These are phyloP conservation scores for Nissolia schottii DNA, from an alignment of 306 rosid genomes.

Conservation along the genomic window DNA sequence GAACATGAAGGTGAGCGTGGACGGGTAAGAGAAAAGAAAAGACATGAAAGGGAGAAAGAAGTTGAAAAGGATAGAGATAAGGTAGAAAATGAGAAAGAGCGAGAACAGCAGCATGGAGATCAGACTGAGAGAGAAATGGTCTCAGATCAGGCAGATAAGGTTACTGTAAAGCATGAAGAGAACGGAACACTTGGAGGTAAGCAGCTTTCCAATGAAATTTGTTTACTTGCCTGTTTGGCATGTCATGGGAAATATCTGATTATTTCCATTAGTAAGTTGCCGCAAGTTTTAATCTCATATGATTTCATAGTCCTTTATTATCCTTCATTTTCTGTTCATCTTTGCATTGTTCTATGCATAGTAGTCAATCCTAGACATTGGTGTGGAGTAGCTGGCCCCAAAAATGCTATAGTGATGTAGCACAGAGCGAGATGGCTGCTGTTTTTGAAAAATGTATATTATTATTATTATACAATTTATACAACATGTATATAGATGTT, in stretches of 20 bases:
- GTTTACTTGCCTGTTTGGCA: conserved; percentile 12
- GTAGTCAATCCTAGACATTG: no score
- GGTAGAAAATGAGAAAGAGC: conserved; percentile 52
- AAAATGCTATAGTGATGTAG: no score
- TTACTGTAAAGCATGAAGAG: conserved; percentile 30
- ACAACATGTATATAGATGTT: no score
- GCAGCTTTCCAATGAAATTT: neutral
- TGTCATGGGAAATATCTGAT: neutral
- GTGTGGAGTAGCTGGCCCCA: no score
- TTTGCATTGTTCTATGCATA: neutral
- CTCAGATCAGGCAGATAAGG: conserved; percentile 28
- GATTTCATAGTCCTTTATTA: neutral
- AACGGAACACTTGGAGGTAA: conserved; percentile 34
- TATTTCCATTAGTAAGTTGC: neutral
- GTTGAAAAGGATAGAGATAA: conserved; percentile 59
- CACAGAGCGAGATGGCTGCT: no score
- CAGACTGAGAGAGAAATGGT: conserved; percentile 23
- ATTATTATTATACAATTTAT: no score
- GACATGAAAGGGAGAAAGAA: conserved; percentile 58
- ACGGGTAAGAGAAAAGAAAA: conserved; percentile 69
- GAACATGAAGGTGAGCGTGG: conserved; percentile 65
- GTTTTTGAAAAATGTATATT: no score
- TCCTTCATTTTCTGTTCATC: conserved; percentile 14
- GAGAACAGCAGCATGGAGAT: conserved; percentile 39
- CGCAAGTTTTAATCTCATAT: neutral